Base-by-base conservation (phyloP, 2,329 filamentous ascomycete genomes). In the Scedosporium aurantiacum region DNA sequence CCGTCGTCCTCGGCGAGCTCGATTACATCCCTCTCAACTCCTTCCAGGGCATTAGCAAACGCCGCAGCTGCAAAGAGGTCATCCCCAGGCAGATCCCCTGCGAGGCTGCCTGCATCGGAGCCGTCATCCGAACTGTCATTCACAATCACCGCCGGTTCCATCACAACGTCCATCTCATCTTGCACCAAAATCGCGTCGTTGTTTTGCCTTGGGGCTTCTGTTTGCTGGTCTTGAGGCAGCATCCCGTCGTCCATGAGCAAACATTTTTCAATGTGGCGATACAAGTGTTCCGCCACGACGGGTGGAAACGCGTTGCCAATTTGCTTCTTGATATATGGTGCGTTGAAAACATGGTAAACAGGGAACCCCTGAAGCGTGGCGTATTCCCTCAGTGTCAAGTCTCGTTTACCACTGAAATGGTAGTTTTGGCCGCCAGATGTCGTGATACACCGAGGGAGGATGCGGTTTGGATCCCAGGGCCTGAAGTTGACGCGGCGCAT, bases 291-390 rank as follows among this genome's bases (percentile, higher is more conserved):
- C 2, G 83, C 83, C 0, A 81, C 79, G 28, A 74, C 74, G 0
- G 89, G 83, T 0, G 90, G 88, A 16, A 93, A 90, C 0, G 89
- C 90, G 67, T 94, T 93, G 0, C 90, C 90, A 64, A 93, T 89
- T 69, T 91, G 88, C 64, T 77, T 80, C 65, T 81, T 81, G 16
- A 82, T 73, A 14, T 68, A 70, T 0, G 70, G 72, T 18, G 71
- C 69, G 0, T 70, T 75, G 67, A 93, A 92, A 0, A 70, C 69
- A 68, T 90, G 87, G 2, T 74, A 68, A 0, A 73, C 63, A 0
- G 88, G 87, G 60, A 94, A 94, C 0, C 85, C 86, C 65, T 91
- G 87, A 0, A 94, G 70, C 2, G 78, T 78, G 0, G 89, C 88
- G 25, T 83, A 79, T 68, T 95, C 90, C 1, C 86, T 78, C 3